Base-by-base conservation (phyloP, 23 red algal species). In the Cyanidioschyzon merolae region DNA sequence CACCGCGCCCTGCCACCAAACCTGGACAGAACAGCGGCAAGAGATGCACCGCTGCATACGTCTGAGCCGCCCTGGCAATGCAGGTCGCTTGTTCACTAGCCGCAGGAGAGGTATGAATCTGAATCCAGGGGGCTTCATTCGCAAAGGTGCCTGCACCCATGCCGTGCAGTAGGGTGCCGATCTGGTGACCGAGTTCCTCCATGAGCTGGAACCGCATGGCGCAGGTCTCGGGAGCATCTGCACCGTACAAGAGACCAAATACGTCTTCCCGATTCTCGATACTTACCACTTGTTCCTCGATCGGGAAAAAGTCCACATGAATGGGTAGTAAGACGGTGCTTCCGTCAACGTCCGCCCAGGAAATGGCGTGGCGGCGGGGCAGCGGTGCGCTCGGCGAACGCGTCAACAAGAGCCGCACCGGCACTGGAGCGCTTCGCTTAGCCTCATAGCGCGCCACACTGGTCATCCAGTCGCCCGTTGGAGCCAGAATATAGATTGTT, bases 51-150 rank as follows among this genome's bases (percentile, higher is more conserved):
- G 63, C 7, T 25, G 29, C 63, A 27, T 71, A 71, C 63, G 63
- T 35, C 29, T 71, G 63, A 27, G 63, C 63, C 2, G 63, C 63
- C 7, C 63, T 7, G 21, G 63, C 63, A 25, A 71, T 35, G 7
- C 3, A 35, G 63, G 32, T 71, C 7, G 63, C 63, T 27, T 25
- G 63, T 27, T 71, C 63, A 35, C 32, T 71, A 3, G 63, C 63
- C 29, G 63, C 63, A 7, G n/a, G 21, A 27, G n/a, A 32, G 63
- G 63, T 71, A 35, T 71, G 63, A 25, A 71, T 35, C 63, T 71
- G 63, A 71, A 71, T 71, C 63, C 63, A 71, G 12, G 63, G 63
- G 7, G 32, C 12, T 71, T 71, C 63, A 27, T 71, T 35, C 12
- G 63, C 30, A 35, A 32, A 25, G 29, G 3, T 71, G 32, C 63